Evolutionary conservation across 164 flowering plant species (phyloP), one percentile per base, ranked within the genome.

Genomic region (Vitis riparia): DNA sequence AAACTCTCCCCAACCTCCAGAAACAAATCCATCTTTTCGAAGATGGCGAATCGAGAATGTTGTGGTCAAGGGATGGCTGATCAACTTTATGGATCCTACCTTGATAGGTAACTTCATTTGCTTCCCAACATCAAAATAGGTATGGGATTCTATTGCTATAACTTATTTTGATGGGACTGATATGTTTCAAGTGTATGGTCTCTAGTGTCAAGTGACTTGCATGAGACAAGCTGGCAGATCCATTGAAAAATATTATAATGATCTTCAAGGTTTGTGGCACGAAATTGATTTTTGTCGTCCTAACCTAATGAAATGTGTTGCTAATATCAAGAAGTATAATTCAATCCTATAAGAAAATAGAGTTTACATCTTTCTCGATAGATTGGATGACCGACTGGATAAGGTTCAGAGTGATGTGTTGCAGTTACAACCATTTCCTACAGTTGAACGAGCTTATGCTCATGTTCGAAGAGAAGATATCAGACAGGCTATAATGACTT

Each of bases 291-390:
- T 44, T 27, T 0, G 51, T 16, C 51, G 65, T 17, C 65, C 65
- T 44, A 62, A 62, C 9, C 66, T 30, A n/a, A 63, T 49, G 55
- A n/a, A 63, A 15, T 63, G 66, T 47, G 55, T 23, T 11, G 11
- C n/a, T 48, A 53, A 63, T 49, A 63, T 63, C 50, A 29, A 63
- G 47, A 7, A 50, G n/a, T 63, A 47, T 47, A 63, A 63, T 49
- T 8, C 53, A 11, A 63, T 48, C 23, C 30, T 48, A 23, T 23
- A 23, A 1, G 27, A 23, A 23, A 1, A 23, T 23, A 23, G 1
- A 23, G 27, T 23, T 23, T 23, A 23, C 27, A 23, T 23, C 27
- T 23, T 23, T 1, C 27, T 23, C 1, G 27, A 23, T 23, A 1
- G 60, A 10, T 29, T 64, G 2, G 66, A 63, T 16, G 53, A 63